phyloP scores from a whole-genome alignment of 2,329 filamentous ascomycete genomes.

The Rhynchosporium agropyri region DNA sequence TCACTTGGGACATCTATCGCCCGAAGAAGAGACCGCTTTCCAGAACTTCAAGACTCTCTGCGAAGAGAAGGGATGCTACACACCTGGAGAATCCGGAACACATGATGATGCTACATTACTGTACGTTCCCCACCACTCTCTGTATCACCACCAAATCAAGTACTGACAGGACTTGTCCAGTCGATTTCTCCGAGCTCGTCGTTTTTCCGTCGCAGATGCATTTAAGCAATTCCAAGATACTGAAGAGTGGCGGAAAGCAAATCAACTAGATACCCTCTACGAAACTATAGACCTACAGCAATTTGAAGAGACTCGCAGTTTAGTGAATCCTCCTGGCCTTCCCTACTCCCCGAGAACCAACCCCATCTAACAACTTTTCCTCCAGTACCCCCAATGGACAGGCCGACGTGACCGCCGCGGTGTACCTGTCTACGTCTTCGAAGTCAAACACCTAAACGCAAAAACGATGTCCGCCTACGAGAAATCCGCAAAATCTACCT shows the following conservation, averaged over 20 bases:
- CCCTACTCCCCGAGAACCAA: slow-evolving; percentile 15
- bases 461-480: slow-evolving; percentile 83
- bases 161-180: slow-evolving; percentile 47
- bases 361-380: not conserved
- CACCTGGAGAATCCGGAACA: slow-evolving; percentile 51
- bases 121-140: slow-evolving; percentile 48
- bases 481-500: slow-evolving; percentile 57
- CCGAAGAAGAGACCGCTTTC: slow-evolving; percentile 68
- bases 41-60: slow-evolving; percentile 71
- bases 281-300: slow-evolving; percentile 82
- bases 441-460: slow-evolving; percentile 79
- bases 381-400: slow-evolving; percentile 90
- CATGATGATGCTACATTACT: slow-evolving; percentile 76
- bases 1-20: slow-evolving; percentile 77
- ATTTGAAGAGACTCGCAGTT: slow-evolving; percentile 76
- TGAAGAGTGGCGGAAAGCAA: slow-evolving; percentile 82
- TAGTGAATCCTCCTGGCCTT: slow-evolving; percentile 56
- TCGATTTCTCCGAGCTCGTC: slow-evolving; percentile 82
- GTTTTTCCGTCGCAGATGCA: slow-evolving; percentile 77
- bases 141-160: not conserved
- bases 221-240: slow-evolving; percentile 84
- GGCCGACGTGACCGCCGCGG: slow-evolving; percentile 87
- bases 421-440: slow-evolving; percentile 89
- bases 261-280: slow-evolving; percentile 78
- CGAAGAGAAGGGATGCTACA: slow-evolving; percentile 66